Base-by-base conservation (phyloP, 768 basidiomycete genomes). In the Hygrocybe punicea region DNA sequence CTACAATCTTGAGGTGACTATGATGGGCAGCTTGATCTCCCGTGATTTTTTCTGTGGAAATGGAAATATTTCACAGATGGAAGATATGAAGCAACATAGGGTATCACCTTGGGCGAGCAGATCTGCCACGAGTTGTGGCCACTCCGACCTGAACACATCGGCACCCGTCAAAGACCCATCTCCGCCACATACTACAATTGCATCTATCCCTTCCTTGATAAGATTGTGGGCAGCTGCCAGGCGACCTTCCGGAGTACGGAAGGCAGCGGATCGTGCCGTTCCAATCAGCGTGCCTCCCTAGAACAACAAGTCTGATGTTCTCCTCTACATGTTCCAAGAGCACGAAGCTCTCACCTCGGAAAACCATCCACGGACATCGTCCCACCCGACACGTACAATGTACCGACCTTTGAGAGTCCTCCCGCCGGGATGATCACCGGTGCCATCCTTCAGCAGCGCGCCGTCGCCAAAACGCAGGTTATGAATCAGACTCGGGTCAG, bases 151-250 rank as follows among this genome's bases (percentile, higher is more conserved):
- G 69, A 99, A 93, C 64, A 89, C 78, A 68, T 99, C 94, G 7
- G 97, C 97, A 51, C 97, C 97, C 1, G 97, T 98, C 60, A 99
- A 79, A 14, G 90, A 93, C 23, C 97, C 97, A 64, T 99, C 97
- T 67, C 97, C 97, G 55, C 97, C 97, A 65, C 96, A 98, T 55
- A 99, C 94, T 46, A 89, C 93, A 58, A 99, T 81, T 16, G 95
- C 96, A 66, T 98, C 93, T 63, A 99, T 98, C 55, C 97, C 97
- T 72, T 96, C 95, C 65, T 87, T 91, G 73, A 98, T 86, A 58
- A 99, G 79, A 70, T 98, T 98, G 64, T 85, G 75, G 3, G 93
- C 95, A 36, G 93, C 97, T 5, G 83, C 79, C n/a, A 88, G 76
- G 49, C 97, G 87, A 5, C 97, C 97, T 73, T 95, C 94, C 33